Evolutionary conservation across 495 filamentous ascomycete genomes (phyloP).

Genomic region (Penicillium coprophilum): DNA sequence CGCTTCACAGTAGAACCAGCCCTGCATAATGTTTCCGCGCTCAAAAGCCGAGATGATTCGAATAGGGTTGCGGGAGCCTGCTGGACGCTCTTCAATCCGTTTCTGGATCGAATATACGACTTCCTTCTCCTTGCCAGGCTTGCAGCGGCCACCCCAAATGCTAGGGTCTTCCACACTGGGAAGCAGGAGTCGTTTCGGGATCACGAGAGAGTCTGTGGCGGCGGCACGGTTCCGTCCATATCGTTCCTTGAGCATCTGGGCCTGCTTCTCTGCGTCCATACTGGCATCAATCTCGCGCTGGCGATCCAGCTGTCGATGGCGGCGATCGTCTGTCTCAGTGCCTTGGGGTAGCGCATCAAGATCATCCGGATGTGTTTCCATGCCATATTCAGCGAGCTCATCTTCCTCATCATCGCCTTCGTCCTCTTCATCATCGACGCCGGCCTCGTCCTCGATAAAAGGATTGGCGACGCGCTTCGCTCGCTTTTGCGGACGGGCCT

Average conservation of each 20-base stretch:
- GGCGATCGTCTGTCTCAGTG: conserved; percentile 81
- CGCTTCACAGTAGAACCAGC: conserved; percentile 94
- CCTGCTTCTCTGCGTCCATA: conserved; percentile 91
- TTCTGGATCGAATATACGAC: conserved; percentile 82
- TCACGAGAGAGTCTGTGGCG: conserved; percentile 60
- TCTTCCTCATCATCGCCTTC: conserved; percentile 88
- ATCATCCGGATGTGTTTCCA: conserved; percentile 87
- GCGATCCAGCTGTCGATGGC: conserved; percentile 92
- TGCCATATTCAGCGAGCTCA: conserved; percentile 78
- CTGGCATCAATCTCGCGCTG: conserved; percentile 79
- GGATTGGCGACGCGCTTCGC: conserved; percentile 66
- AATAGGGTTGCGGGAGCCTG: conserved; percentile 69
- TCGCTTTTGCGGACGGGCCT: conserved; percentile 78
- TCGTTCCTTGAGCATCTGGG: conserved; percentile 77
- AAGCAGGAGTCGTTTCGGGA: conserved; percentile 84
- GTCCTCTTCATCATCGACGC: conserved; percentile 94
- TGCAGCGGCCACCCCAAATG: conserved; percentile 93
- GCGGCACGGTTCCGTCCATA: conserved; percentile 68
- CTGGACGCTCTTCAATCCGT: conserved; percentile 72
- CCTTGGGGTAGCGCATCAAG: conserved; percentile 75
- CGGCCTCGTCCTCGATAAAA: conserved; percentile 95
- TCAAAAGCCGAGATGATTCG: conserved; percentile 88
- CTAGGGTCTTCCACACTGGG: conserved; percentile 93
- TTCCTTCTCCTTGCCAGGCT: conserved; percentile 91
- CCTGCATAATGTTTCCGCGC: conserved; percentile 81